Evolutionary conservation across 73 alveolate genomes (phyloP).

Genomic region (Paramecium pentaurelia): DNA sequence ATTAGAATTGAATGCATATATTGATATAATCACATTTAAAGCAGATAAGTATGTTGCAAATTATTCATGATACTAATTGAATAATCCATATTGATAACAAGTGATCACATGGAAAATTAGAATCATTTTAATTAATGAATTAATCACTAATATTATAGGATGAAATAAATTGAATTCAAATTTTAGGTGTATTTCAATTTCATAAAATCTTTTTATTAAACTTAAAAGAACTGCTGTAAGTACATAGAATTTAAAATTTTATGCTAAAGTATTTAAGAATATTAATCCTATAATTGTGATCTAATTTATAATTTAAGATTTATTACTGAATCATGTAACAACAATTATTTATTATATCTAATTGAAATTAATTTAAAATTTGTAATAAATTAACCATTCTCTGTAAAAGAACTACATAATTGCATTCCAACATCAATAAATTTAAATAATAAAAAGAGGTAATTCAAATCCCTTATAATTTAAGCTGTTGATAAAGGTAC

Average conservation of each 20-base stretch:
- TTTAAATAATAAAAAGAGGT: not conserved
- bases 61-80: not conserved
- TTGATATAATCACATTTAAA: not conserved
- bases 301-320: not conserved
- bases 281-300: not conserved
- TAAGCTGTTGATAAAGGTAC: not conserved
- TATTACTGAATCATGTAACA: not conserved
- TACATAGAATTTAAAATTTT: not conserved
- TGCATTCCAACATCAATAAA: not conserved
- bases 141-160: not conserved
- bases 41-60: not conserved
- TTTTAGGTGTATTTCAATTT: not conserved
- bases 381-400: not conserved
- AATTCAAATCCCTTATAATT: not conserved
- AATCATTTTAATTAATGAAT: not conserved
- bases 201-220: not conserved
- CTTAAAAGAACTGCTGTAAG: not conserved
- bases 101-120: not conserved
- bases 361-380: not conserved
- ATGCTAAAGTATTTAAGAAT: not conserved
- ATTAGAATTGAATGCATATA: not conserved
- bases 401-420: not conserved
- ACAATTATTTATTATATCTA: not conserved
- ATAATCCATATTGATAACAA: not conserved
- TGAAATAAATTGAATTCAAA: constrained; percentile 3